Percentiles rank a stretch among this genome's conserved stretches.
Conservation (phyloP, 2,329 filamentous ascomycete genomes). For the Ophiostoma pallidulum region DNA sequence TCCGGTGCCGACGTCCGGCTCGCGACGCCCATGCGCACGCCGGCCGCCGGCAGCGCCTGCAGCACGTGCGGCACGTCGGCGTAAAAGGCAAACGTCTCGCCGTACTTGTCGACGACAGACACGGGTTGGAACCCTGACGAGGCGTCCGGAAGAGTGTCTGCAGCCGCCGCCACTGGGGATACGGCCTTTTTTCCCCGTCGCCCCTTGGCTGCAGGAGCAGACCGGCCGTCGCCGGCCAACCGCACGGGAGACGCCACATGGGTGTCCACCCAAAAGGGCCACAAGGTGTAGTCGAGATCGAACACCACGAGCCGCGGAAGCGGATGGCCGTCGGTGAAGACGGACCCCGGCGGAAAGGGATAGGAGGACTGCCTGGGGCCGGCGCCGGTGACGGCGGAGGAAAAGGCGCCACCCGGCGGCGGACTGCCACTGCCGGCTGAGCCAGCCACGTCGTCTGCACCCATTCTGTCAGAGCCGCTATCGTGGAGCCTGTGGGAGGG, state of each 20-base stretch:
- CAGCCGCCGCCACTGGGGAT: neutral
- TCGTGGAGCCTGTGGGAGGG: no score
- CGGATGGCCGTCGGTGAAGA: conserved; percentile 50
- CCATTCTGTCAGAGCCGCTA: no score
- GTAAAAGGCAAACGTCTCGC: conserved; percentile 64
- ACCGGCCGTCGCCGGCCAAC: neutral
- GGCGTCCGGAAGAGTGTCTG: no score
- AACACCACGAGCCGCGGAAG: conserved; percentile 81
- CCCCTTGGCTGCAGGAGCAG: conserved; percentile 36
- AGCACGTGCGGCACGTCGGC: conserved; percentile 58
- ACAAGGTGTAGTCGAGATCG: conserved; percentile 97
- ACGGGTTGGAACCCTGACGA: conserved; percentile 26
- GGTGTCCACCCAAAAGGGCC: conserved; percentile 97
- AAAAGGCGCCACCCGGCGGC: no score
- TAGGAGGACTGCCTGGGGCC: no score
- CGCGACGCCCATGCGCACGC: conserved; percentile 58
- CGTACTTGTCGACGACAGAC: conserved; percentile 42
- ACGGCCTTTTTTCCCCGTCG: conserved; percentile 13
- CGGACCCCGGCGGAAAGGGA: conserved; percentile 15
- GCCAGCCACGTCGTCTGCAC: no score
- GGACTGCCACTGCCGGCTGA: no score
- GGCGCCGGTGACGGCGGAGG: neutral
- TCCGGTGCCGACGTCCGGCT: conserved; percentile 73
- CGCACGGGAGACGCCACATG: conserved; percentile 61
- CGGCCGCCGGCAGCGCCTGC: conserved; percentile 41